These are phyloP conservation scores for Amanita rubescens DNA, from an alignment of 768 basidiomycete species.

Conservation along the genomic window DNA sequence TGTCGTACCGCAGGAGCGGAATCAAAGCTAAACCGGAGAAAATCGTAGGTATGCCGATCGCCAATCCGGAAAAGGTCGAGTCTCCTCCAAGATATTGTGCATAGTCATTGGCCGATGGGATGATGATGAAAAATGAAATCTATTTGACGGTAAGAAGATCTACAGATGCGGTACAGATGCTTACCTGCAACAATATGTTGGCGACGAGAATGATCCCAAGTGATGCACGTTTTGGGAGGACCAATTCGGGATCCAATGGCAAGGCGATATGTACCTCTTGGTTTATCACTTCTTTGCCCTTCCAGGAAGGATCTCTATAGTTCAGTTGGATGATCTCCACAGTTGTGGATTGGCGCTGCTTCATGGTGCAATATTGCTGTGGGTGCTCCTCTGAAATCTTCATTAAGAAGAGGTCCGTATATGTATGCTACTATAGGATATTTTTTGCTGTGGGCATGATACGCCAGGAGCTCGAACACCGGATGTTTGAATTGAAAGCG, in stretches of 20 bases:
- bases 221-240: background rate
- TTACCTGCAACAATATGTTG: constrained; percentile 4
- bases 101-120: constrained; percentile 60
- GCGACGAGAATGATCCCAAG: constrained; percentile 2
- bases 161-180: background rate
- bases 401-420: no score
- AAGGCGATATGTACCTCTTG: background rate
- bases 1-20: constrained; percentile 47
- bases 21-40: constrained; percentile 53
- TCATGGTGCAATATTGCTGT: no score
- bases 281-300: background rate
- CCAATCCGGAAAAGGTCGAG: constrained; percentile 64
- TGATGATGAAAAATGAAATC: constrained; percentile 64
- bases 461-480: no score
- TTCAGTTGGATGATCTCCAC: background rate
- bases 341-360: background rate
- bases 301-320: background rate
- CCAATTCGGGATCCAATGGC: background rate
- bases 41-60: constrained; percentile 60
- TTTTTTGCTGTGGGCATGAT: no score
- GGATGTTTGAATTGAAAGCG: no score
- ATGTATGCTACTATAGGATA: no score
- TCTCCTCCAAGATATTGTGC: constrained; percentile 55
- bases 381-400: no score
- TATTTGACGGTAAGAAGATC: constrained; percentile 14